These are phyloP conservation scores for Schizophyllum amplum DNA, from an alignment of 1,284 basidiomycete genomes.

Conservation along the genomic window DNA sequence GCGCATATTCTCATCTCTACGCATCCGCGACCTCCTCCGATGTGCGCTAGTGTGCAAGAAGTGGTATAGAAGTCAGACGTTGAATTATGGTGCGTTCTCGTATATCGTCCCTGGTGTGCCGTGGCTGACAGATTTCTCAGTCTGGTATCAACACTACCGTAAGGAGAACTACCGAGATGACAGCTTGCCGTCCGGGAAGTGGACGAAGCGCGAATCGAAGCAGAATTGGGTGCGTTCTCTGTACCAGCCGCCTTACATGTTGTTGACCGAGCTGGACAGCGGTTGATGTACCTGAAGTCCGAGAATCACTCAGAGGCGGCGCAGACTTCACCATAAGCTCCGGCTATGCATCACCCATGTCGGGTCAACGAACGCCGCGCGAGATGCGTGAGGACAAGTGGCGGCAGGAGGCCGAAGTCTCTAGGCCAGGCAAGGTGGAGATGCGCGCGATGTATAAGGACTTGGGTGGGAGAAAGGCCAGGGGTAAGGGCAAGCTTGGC, in stretches of 20 bases:
- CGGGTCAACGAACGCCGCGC: slow-evolving; percentile 72
- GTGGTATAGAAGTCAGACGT: slow-evolving; percentile 80
- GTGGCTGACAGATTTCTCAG: slow-evolving; percentile 32
- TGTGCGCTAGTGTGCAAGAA: slow-evolving; percentile 78
- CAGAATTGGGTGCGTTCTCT: slow-evolving; percentile 63
- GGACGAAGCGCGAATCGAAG: slow-evolving; percentile 81
- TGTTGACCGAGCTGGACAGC: slow-evolving; percentile 27
- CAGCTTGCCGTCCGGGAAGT: slow-evolving; percentile 69
- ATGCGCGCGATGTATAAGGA: slow-evolving; percentile 89
- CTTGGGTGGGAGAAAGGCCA: slow-evolving; percentile 76
- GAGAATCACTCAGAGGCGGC: slow-evolving; percentile 24
- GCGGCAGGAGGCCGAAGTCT: slow-evolving; percentile 46
- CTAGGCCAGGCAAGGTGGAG: slow-evolving; percentile 64
- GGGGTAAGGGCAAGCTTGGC: slow-evolving; percentile 58
- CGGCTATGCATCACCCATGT: slow-evolving; percentile 42
- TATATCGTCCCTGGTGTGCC: slow-evolving; percentile 3
- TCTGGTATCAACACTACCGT: slow-evolving; percentile 85
- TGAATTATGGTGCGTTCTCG: slow-evolving; percentile 72
- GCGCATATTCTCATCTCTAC: slow-evolving; percentile 60
- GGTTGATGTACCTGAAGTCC: slow-evolving; percentile 46
- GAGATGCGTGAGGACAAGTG: slow-evolving; percentile 72
- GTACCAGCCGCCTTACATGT: background rate
- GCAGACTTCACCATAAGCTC: slow-evolving; percentile 33
- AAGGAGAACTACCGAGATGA: slow-evolving; percentile 76
- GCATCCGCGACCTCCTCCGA: slow-evolving; percentile 60